Percentiles rank a stretch among this genome's conserved stretches.
Evolutionary conservation across 306 rosid species (phyloP).

Genomic region (Vachellia pachyceras): DNA sequence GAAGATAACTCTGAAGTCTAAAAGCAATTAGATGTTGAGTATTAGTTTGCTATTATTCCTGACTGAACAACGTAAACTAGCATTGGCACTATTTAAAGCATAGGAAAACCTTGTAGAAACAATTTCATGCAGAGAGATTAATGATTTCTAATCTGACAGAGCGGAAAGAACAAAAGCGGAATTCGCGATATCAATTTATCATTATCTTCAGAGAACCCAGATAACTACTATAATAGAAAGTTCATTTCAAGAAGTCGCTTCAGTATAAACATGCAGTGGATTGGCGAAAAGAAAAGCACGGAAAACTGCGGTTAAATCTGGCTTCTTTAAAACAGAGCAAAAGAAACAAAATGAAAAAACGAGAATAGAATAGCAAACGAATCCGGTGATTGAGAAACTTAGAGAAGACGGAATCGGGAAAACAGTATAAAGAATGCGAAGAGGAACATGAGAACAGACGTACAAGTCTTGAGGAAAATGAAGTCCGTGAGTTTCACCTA

Average conservation of each 20-base stretch:
- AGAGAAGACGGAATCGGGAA: background rate
- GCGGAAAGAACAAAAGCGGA: background rate
- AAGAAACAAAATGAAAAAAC: background rate
- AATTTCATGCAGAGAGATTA: background rate
- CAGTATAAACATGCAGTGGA: constrained; percentile 18
- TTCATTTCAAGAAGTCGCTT: background rate
- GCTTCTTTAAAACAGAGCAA: background rate
- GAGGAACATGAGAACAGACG: constrained; percentile 30
- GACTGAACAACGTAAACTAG: background rate
- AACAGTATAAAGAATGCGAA: background rate
- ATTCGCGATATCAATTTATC: background rate
- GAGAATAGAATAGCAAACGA: background rate
- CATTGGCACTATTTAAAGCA: background rate
- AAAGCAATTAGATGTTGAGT: background rate
- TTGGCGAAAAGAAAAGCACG: background rate
- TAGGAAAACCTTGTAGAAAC: background rate
- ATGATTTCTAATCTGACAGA: background rate
- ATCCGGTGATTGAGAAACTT: background rate
- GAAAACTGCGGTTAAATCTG: constrained; percentile 19
- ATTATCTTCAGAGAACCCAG: constrained; percentile 23
- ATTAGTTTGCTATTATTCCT: background rate
- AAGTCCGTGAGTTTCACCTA: constrained; percentile 13
- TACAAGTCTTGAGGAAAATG: background rate
- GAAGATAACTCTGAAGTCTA: constrained; percentile 14
- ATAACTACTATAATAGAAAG: background rate